Conservation (phyloP, 495 filamentous ascomycete species). For the Penicillium arizonense region DNA sequence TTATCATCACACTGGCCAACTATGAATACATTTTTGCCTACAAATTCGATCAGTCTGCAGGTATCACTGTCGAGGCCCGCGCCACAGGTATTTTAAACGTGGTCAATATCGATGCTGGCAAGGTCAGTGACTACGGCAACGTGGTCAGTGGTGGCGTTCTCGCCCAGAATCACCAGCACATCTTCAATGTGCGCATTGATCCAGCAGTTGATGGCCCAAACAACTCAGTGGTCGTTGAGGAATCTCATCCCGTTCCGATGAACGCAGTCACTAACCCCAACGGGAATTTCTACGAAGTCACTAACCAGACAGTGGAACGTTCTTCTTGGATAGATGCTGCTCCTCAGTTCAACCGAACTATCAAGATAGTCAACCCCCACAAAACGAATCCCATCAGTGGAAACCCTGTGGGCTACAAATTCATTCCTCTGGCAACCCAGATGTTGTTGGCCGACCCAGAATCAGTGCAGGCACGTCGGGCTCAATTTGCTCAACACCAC, state of each 20-base stretch:
- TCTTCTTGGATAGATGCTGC: conserved; percentile 72
- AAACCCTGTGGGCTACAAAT: conserved; percentile 78
- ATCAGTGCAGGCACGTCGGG: conserved; percentile 71
- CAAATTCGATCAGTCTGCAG: conserved; percentile 84
- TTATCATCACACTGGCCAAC: conserved; percentile 78
- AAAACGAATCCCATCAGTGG: conserved; percentile 72
- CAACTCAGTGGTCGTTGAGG: conserved; percentile 71
- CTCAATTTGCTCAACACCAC: conserved; percentile 84
- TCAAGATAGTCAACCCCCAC: conserved; percentile 77
- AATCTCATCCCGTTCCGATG: conserved; percentile 70
- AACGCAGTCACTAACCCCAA: conserved; percentile 72
- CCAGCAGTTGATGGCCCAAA: conserved; percentile 74
- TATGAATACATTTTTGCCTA: conserved; percentile 89
- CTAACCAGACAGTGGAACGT: conserved; percentile 57
- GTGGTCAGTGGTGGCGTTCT: conserved; percentile 85
- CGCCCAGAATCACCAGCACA: conserved; percentile 82
- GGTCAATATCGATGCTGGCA: conserved; percentile 72
- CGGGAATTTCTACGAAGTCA: conserved; percentile 73
- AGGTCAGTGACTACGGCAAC: conserved; percentile 67
- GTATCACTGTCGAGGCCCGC: conserved; percentile 75
- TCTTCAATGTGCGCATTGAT: conserved; percentile 88
- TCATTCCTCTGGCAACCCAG: conserved; percentile 73
- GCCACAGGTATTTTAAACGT: conserved; percentile 90
- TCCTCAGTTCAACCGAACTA: conserved; percentile 61
- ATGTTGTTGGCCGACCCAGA: conserved; percentile 72